phyloP scores from a whole-genome alignment of 164 flowering plant genomes.

The Magnolia kwangsiensis region DNA sequence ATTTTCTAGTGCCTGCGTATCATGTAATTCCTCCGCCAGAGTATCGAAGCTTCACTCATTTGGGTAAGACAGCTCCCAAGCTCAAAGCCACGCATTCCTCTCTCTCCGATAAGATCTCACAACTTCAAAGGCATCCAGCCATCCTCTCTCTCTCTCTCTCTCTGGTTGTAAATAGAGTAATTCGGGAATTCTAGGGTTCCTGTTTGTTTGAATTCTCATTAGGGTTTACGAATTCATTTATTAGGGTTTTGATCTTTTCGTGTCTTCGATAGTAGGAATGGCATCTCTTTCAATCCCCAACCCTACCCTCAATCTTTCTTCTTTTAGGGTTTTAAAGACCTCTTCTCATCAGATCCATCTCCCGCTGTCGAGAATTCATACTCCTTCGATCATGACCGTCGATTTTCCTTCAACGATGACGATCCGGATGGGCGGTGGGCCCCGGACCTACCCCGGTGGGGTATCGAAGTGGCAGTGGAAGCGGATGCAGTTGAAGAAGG shows the following conservation, averaged over 20 bases:
- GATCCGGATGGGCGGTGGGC: constrained; percentile 89
- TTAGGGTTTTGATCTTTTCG: not conserved
- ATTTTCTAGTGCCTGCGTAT: too few relatives aligned
- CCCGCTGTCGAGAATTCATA: not conserved
- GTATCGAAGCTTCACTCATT: too few relatives aligned
- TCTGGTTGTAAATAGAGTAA: not conserved
- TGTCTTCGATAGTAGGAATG: not conserved
- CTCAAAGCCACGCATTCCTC: too few relatives aligned
- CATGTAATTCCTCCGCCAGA: too few relatives aligned
- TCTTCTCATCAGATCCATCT: constrained; percentile 3
- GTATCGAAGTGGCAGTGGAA: constrained; percentile 95
- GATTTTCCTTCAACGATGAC: constrained; percentile 12
- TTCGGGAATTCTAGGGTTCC: not conserved
- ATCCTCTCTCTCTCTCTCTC: not conserved
- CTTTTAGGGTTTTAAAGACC: constrained; percentile 6
- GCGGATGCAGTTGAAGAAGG: constrained; percentile 82
- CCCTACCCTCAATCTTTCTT: constrained; percentile 15
- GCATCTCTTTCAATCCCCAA: not conserved
- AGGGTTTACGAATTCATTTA: not conserved
- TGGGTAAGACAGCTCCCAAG: too few relatives aligned
- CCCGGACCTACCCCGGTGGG: constrained; percentile 87
- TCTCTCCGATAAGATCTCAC: not conserved
- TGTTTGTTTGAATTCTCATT: not conserved
- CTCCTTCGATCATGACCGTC: constrained; percentile 10
- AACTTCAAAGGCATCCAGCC: not conserved